A percentile compares a stretch with the other conserved stretches of the same genome.
These are phyloP conservation scores for Trypanosoma scelopori DNA, from an alignment of 208 protist genomes.

Conservation along the genomic window DNA sequence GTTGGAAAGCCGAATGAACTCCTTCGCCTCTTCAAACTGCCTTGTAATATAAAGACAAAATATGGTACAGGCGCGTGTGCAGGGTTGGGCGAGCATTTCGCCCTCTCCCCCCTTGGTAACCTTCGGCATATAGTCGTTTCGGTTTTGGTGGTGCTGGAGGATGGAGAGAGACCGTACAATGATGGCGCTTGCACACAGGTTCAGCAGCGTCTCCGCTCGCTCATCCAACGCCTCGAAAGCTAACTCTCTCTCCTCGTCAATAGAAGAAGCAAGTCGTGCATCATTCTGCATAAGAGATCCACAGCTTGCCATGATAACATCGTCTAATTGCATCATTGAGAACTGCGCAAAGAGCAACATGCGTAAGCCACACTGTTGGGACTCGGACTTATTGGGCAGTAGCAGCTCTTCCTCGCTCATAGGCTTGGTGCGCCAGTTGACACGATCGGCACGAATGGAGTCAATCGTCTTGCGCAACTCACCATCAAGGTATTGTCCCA, in stretches of 20 bases:
- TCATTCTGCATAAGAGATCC: slow-evolving; percentile 49
- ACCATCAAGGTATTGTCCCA: slow-evolving; percentile 60
- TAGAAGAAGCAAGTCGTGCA: slow-evolving; percentile 45
- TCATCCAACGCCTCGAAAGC: slow-evolving; percentile 67
- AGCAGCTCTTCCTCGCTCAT: slow-evolving; percentile 72
- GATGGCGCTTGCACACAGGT: slow-evolving; percentile 77
- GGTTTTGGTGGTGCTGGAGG: slow-evolving; percentile 71
- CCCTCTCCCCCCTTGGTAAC: slow-evolving; percentile 42
- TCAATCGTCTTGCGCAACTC: slow-evolving; percentile 75
- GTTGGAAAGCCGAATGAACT: slow-evolving; percentile 83
- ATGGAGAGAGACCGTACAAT: slow-evolving; percentile 75
- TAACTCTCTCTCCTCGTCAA: slow-evolving; percentile 50
- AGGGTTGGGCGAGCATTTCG: slow-evolving; percentile 64
- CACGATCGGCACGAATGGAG: slow-evolving; percentile 58
- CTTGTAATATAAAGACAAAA: slow-evolving; percentile 88
- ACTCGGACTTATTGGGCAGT: slow-evolving; percentile 52
- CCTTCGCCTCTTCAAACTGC: slow-evolving; percentile 75
- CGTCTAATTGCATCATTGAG: slow-evolving; percentile 68
- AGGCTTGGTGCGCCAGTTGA: slow-evolving; percentile 69
- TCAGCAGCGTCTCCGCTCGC: slow-evolving; percentile 66
- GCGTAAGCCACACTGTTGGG: slow-evolving; percentile 81
- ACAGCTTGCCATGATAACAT: slow-evolving; percentile 52
- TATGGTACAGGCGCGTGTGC: slow-evolving; percentile 83
- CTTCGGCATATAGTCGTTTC: slow-evolving; percentile 73
- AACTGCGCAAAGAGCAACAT: slow-evolving; percentile 88